A percentile compares a stretch with the other conserved stretches of the same genome.
Conservation (phyloP, 1,284 basidiomycete species). For the Malassezia dermatis region DNA sequence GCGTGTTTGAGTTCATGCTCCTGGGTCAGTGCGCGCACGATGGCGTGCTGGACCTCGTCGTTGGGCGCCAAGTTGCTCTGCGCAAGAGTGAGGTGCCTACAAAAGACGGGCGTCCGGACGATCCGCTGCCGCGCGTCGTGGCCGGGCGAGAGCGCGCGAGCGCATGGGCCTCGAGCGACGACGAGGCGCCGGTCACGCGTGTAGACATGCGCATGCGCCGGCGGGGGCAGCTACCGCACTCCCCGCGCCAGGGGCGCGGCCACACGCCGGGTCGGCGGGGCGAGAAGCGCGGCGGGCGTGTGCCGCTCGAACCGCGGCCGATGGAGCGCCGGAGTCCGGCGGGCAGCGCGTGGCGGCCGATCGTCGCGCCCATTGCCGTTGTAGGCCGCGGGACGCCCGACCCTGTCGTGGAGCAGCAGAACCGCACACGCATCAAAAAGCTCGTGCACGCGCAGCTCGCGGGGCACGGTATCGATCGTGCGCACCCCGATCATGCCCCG, state of each 20-base stretch:
- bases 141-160: conserved; percentile 5
- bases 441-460: conserved; percentile 26
- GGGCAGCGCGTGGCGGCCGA: neutral
- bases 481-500: neutral
- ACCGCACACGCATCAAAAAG: conserved; percentile 22
- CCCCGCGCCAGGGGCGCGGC: neutral
- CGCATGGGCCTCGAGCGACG: conserved; percentile 18
- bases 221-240: neutral
- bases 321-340: neutral
- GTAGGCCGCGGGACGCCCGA: neutral
- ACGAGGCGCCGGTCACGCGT: neutral
- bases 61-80: neutral
- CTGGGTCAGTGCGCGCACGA: conserved; percentile 6
- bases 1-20: conserved; percentile 23
- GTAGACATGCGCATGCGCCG: conserved; percentile 8
- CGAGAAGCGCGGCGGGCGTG: conserved; percentile 7
- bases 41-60: neutral
- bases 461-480: conserved; percentile 21
- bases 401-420: conserved; percentile 9
- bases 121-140: conserved; percentile 30
- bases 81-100: neutral
- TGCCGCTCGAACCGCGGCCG: neutral
- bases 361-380: neutral
- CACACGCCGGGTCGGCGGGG: conserved; percentile 11
- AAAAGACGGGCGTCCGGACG: conserved; percentile 24